Percentiles rank a stretch among this genome's conserved stretches.
Conservation (phyloP, 2,329 filamentous ascomycete species). For the Penicillium sp. region DNA sequence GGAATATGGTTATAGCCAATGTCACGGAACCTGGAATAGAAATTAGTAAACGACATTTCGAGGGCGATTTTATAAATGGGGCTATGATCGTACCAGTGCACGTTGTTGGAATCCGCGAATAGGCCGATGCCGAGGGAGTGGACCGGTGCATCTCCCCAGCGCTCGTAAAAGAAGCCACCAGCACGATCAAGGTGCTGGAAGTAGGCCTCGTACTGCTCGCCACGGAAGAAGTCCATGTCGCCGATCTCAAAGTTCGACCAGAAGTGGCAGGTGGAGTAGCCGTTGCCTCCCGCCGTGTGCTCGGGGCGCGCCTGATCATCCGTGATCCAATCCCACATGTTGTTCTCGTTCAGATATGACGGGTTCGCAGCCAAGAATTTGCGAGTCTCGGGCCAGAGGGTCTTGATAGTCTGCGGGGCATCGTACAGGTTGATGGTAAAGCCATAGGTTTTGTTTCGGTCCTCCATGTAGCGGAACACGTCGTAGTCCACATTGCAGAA, state of each 20-base stretch:
- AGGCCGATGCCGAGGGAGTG: constrained; percentile 90
- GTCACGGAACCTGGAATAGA: constrained; percentile 79
- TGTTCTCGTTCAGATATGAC: constrained; percentile 76
- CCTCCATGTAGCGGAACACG: constrained; percentile 95
- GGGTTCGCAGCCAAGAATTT: constrained; percentile 87
- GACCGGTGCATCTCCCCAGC: constrained; percentile 97
- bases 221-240: constrained; percentile 89
- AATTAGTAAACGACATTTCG: background rate
- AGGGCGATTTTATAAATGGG: background rate
- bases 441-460: constrained; percentile 98
- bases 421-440: constrained; percentile 99
- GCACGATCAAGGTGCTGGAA: constrained; percentile 92
- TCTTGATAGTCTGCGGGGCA: constrained; percentile 77
- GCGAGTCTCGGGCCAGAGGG: constrained; percentile 90
- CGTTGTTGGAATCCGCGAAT: constrained; percentile 85
- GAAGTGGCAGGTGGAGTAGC: constrained; percentile 98
- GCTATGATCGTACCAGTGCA: constrained; percentile 72
- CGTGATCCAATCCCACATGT: constrained; percentile 82
- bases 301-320: constrained; percentile 74
- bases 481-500: constrained; percentile 99
- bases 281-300: constrained; percentile 77
- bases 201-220: constrained; percentile 87
- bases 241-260: constrained; percentile 99
- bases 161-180: constrained; percentile 97
- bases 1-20: constrained; percentile 98